Conservation (phyloP, 1,284 basidiomycete genomes). For the Ceratobasidium sp. region DNA sequence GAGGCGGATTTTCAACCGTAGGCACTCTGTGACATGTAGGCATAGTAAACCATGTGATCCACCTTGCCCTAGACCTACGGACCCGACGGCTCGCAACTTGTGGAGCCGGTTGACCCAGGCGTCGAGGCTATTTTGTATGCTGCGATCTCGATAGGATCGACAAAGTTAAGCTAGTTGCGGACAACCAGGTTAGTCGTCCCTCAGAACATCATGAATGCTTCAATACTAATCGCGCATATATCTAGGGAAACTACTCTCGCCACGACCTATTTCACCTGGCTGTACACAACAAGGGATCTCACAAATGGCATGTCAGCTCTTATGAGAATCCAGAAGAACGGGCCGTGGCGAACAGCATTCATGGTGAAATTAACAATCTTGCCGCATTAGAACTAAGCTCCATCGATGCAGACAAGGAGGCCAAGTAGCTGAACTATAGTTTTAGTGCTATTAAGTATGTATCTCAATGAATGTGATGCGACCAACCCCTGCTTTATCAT, state of each 20-base stretch:
- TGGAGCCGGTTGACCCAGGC: slow-evolving; percentile 28
- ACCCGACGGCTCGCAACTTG: slow-evolving; percentile 30
- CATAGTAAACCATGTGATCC: background rate
- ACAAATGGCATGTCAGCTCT: slow-evolving; percentile 14
- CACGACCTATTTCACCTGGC: slow-evolving; percentile 22
- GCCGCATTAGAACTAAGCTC: background rate
- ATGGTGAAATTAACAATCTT: slow-evolving; percentile 22
- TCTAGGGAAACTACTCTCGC: slow-evolving; percentile 27
- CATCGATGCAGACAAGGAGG: slow-evolving; percentile 9
- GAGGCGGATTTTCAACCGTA: slow-evolving; percentile 22
- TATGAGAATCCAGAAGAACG: slow-evolving; percentile 21
- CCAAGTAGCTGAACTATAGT: background rate
- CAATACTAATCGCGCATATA: background rate
- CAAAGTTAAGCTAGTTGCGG: slow-evolving; percentile 22
- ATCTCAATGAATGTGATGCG: background rate
- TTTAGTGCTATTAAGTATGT: background rate
- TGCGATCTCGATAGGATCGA: slow-evolving; percentile 21
- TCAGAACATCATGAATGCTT: too few species aligned
- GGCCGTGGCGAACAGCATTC: slow-evolving; percentile 2
- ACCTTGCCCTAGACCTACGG: slow-evolving; percentile 5
- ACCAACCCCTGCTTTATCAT: background rate
- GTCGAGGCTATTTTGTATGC: slow-evolving; percentile 26
- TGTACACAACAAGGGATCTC: slow-evolving; percentile 24
- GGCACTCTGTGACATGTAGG: background rate
- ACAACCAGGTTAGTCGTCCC: slow-evolving; percentile 9